phyloP scores from a whole-genome alignment of 495 filamentous ascomycete genomes.

The Penicillium fimorum region DNA sequence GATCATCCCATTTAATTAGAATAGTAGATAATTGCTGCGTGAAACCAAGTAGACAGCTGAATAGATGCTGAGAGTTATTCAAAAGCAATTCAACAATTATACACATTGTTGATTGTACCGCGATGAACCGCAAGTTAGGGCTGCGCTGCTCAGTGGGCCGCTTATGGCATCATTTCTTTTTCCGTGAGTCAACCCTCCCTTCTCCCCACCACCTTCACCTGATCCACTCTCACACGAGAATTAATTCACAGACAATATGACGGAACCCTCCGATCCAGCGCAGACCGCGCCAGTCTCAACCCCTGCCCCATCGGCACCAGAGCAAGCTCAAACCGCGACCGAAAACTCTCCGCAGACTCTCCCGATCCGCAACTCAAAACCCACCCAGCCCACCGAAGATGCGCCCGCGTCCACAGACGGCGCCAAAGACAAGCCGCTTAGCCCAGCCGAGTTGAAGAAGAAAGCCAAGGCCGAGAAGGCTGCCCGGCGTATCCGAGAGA shows the following conservation, averaged over 20 bases:
- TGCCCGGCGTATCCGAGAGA: constrained; percentile 66
- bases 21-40: neutral
- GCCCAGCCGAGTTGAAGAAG: constrained; percentile 70
- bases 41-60: neutral
- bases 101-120: neutral
- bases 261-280: constrained; percentile 29
- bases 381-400: constrained; percentile 27
- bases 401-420: constrained; percentile 18
- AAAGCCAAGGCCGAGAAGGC: constrained; percentile 76
- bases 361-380: constrained; percentile 31
- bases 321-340: constrained; percentile 17
- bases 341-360: constrained; percentile 26
- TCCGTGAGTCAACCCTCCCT: constrained; percentile 38
- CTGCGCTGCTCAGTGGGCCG: constrained; percentile 27
- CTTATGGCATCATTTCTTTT: constrained; percentile 43
- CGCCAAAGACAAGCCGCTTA: constrained; percentile 48
- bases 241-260: constrained; percentile 30
- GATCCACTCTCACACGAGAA: constrained; percentile 17
- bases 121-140: constrained; percentile 23
- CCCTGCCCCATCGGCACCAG: constrained; percentile 10
- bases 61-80: neutral
- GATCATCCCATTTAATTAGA: neutral
- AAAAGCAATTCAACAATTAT: neutral
- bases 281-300: constrained; percentile 16
- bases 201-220: constrained; percentile 32